A percentile compares a stretch with the other conserved stretches of the same genome.
phyloP scores from a whole-genome alignment of 2,329 filamentous ascomycete genomes.

The Xylariaceae sp. region DNA sequence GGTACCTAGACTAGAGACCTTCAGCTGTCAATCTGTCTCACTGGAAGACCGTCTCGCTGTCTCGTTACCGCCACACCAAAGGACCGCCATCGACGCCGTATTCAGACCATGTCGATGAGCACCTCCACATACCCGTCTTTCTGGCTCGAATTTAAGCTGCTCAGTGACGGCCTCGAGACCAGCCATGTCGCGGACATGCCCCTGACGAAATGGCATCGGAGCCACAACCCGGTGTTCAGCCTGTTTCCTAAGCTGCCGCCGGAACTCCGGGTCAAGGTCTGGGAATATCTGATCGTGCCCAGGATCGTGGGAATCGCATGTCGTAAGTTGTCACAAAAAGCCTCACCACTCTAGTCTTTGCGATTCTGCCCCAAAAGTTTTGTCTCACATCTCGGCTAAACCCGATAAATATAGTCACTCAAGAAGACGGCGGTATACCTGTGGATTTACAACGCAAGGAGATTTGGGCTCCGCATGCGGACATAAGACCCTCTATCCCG shows the following conservation, averaged over 20 bases:
- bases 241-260: conserved; percentile 39
- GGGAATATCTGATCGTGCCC: conserved; percentile 41
- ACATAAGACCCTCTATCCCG: conserved; percentile 31
- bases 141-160: conserved; percentile 43
- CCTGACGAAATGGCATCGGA: conserved; percentile 11
- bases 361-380: background rate
- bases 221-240: conserved; percentile 21
- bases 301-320: conserved; percentile 43
- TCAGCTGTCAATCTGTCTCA: background rate
- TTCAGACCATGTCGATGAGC: background rate
- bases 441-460: conserved; percentile 8
- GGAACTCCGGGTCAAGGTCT: conserved; percentile 46
- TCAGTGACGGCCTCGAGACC: conserved; percentile 38
- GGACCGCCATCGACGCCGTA: background rate
- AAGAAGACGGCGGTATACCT: conserved; percentile 9
- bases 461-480: conserved; percentile 18
- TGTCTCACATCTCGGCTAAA: background rate
- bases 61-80: background rate
- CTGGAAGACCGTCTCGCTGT: background rate
- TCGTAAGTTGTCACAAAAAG: conserved; percentile 28
- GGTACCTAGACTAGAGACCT: background rate
- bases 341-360: background rate
- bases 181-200: conserved; percentile 14
- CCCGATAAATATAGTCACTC: conserved; percentile 2
- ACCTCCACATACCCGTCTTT: conserved; percentile 26